phyloP scores from a whole-genome alignment of 164 flowering plant genomes.

The Magnolia sinica region DNA sequence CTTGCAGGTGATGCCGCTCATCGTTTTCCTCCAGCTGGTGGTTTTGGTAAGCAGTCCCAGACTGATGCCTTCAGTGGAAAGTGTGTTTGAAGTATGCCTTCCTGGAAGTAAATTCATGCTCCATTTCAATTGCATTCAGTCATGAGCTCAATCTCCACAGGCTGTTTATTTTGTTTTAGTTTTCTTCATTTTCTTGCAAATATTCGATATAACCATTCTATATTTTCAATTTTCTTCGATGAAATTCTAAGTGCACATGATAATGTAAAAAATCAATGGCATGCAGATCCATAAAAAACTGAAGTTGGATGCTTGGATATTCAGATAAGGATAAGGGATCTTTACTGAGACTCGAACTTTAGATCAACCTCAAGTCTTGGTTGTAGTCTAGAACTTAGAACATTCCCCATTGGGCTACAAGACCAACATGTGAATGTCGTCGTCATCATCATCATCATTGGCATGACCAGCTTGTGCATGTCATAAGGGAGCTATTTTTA shows the following conservation, averaged over 20 bases:
- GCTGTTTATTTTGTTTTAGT: neutral
- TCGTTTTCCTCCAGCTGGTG: slow-evolving; percentile 99
- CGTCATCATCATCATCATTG: too few relatives aligned
- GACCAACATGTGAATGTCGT: too few relatives aligned
- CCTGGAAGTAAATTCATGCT: neutral
- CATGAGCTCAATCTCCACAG: neutral
- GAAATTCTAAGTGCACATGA: neutral
- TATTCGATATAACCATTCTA: neutral
- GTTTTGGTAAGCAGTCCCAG: slow-evolving; percentile 66
- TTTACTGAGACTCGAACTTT: too few relatives aligned
- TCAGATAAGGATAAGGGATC: too few relatives aligned
- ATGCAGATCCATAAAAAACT: neutral
- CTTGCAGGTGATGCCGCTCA: slow-evolving; percentile 99
- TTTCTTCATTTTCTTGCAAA: neutral
- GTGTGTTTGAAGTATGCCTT: neutral
- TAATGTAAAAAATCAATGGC: neutral
- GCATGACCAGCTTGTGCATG: too few relatives aligned
- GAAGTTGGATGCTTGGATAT: too few relatives aligned
- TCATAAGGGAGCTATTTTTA: too few relatives aligned
- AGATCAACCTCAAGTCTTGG: too few relatives aligned
- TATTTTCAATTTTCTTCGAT: neutral
- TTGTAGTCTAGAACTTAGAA: too few relatives aligned
- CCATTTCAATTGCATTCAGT: neutral
- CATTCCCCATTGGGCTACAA: too few relatives aligned
- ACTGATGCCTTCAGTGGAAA: neutral